These are phyloP conservation scores for Fusarium bactridioides DNA, from an alignment of 2,329 filamentous ascomycete genomes.

Conservation along the genomic window DNA sequence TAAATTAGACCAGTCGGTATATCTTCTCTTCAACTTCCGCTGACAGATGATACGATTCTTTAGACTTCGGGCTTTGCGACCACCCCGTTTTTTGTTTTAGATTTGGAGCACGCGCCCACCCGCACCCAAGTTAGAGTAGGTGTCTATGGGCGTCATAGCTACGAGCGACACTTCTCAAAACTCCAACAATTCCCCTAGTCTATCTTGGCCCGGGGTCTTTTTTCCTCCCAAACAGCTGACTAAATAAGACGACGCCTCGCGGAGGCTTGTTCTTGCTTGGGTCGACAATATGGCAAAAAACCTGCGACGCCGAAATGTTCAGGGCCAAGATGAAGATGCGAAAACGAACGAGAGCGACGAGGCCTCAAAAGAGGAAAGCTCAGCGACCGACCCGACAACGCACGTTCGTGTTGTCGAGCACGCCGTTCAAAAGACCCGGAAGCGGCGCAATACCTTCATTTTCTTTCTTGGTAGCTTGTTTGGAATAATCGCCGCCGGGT, in stretches of 20 bases:
- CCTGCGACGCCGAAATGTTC: conserved; percentile 45
- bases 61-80: conserved; percentile 16
- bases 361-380: conserved; percentile 41
- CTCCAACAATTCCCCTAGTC: neutral
- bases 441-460: conserved; percentile 80
- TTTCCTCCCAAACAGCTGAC: conserved; percentile 7
- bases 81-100: conserved; percentile 30
- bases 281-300: conserved; percentile 44
- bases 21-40: neutral
- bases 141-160: conserved; percentile 37
- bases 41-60: conserved; percentile 10
- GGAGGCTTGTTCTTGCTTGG: conserved; percentile 25
- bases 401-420: conserved; percentile 56
- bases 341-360: conserved; percentile 33
- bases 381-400: conserved; percentile 36
- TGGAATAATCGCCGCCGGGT: conserved; percentile 85
- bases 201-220: neutral
- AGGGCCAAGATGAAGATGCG: conserved; percentile 27
- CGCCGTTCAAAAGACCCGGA: conserved; percentile 61
- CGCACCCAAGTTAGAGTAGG: neutral
- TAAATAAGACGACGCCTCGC: conserved; percentile 19
- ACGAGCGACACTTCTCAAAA: conserved; percentile 10
- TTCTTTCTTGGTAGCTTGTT: conserved; percentile 91
- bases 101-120: conserved; percentile 32
- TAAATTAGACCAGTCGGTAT: neutral